Evolutionary conservation across 768 basidiomycete genomes (phyloP).

Genomic region (Rhodosporidiobolus sp.): DNA sequence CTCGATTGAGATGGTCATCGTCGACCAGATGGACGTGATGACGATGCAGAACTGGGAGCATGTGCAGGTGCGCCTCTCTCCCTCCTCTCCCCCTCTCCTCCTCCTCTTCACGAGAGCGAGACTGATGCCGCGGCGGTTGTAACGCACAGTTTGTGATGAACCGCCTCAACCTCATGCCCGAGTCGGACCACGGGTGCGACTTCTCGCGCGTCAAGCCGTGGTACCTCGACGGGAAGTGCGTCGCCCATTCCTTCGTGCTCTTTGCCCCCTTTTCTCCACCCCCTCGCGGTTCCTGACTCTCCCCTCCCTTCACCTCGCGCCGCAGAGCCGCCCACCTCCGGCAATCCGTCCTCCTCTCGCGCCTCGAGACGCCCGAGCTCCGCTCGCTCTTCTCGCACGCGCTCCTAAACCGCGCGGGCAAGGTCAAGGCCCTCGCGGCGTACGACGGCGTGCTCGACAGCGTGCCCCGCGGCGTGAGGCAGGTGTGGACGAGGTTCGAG

Average conservation of each 20-base stretch:
- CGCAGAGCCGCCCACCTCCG: slow-evolving; percentile 76
- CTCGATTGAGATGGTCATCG: slow-evolving; percentile 83
- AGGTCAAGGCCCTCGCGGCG: slow-evolving; percentile 64
- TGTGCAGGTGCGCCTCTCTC: slow-evolving; percentile 64
- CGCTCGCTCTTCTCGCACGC: slow-evolving; percentile 70
- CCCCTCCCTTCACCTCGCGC: slow-evolving; percentile 3
- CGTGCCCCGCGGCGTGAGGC: slow-evolving; percentile 78
- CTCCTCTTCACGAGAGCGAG: not conserved
- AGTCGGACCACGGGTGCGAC: slow-evolving; percentile 88
- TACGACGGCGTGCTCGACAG: slow-evolving; percentile 64
- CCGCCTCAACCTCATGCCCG: slow-evolving; percentile 81
- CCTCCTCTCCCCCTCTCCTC: not conserved
- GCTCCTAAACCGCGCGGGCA: slow-evolving; percentile 81
- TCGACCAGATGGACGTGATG: slow-evolving; percentile 88
- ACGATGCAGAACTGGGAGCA: slow-evolving; percentile 99
- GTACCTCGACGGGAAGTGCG: slow-evolving; percentile 93
- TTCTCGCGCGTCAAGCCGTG: slow-evolving; percentile 97
- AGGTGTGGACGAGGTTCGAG: slow-evolving; percentile 76
- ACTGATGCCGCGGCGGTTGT: too few species aligned
- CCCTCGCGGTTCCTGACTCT: too few species aligned
- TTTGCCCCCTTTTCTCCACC: too few species aligned
- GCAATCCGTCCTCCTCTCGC: slow-evolving; percentile 80
- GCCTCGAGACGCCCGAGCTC: slow-evolving; percentile 84
- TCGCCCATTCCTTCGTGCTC: too few species aligned
- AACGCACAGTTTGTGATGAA: slow-evolving; percentile 58